Conservation (phyloP, 306 rosid species). For the Quercus agrifolia region DNA sequence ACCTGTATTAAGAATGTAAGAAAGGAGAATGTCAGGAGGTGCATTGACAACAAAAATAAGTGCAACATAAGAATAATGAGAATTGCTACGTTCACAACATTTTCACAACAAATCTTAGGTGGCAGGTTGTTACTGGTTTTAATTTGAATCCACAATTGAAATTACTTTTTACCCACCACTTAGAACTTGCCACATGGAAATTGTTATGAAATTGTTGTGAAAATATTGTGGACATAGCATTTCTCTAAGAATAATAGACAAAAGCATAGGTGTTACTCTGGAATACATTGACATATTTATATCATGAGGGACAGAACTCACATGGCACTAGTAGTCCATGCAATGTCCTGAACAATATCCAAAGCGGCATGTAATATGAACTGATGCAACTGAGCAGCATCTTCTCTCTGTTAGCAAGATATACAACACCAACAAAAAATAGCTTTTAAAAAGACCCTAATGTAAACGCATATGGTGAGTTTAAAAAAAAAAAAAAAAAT, state of each 20-base stretch:
- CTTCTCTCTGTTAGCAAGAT: slow-evolving; percentile 70
- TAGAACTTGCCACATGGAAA: no score
- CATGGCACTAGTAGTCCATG: slow-evolving; percentile 99
- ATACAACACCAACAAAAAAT: neutral
- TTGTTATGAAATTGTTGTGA: no score
- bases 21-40: neutral
- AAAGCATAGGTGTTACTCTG: neutral
- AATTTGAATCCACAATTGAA: no score
- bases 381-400: slow-evolving; percentile 96
- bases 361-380: slow-evolving; percentile 92
- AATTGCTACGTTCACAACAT: no score
- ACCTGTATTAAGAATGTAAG: slow-evolving; percentile 59
- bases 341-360: slow-evolving; percentile 96
- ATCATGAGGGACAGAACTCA: slow-evolving; percentile 29
- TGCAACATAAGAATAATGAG: neutral
- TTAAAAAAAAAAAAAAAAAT: neutral
- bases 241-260: no score
- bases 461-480: neutral
- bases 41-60: neutral
- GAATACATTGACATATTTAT: neutral
- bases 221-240: no score
- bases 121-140: no score
- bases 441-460: neutral
- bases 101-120: no score
- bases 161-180: no score